Percentiles rank a stretch among this genome's conserved stretches.
phyloP scores from a whole-genome alignment of 345 rosid genomes.

The Arabis hirsuta region DNA sequence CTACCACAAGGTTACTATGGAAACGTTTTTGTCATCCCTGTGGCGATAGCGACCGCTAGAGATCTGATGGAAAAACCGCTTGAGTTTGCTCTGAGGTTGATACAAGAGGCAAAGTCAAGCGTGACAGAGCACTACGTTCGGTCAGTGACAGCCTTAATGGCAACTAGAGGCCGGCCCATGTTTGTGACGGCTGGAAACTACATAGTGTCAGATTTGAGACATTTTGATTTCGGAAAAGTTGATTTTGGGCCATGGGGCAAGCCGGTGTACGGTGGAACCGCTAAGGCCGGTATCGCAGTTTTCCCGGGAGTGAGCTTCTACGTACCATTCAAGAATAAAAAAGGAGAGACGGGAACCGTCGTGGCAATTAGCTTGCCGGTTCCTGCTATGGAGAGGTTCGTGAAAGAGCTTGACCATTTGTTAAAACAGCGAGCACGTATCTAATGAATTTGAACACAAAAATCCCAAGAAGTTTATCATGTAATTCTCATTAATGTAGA shows the following conservation, averaged over 20 bases:
- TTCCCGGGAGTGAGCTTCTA: slow-evolving; percentile 53
- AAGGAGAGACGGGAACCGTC: slow-evolving; percentile 48
- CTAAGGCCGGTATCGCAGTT: slow-evolving; percentile 49
- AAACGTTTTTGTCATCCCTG: slow-evolving; percentile 51
- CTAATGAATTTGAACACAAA: not conserved
- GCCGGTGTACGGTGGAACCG: slow-evolving; percentile 56
- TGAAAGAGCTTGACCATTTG: slow-evolving; percentile 14
- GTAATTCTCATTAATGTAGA: not conserved
- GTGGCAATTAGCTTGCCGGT: slow-evolving; percentile 39
- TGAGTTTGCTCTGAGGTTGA: slow-evolving; percentile 52
- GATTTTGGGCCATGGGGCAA: slow-evolving; percentile 70
- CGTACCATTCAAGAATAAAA: slow-evolving; percentile 45
- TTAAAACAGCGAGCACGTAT: not conserved
- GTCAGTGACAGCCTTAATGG: slow-evolving; percentile 41
- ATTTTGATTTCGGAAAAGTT: slow-evolving; percentile 46
- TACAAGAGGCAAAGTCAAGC: slow-evolving; percentile 50
- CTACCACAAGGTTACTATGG: slow-evolving; percentile 60
- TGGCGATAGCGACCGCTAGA: slow-evolving; percentile 47
- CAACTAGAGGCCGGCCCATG: slow-evolving; percentile 53
- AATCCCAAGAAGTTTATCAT: too few species aligned
- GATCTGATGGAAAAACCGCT: slow-evolving; percentile 51
- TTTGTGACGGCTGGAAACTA: slow-evolving; percentile 45
- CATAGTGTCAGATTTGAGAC: slow-evolving; percentile 56
- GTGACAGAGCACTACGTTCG: slow-evolving; percentile 46
- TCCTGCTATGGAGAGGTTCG: slow-evolving; percentile 46